Base-by-base conservation (phyloP, 768 basidiomycete species). In the Russula olivacea region DNA sequence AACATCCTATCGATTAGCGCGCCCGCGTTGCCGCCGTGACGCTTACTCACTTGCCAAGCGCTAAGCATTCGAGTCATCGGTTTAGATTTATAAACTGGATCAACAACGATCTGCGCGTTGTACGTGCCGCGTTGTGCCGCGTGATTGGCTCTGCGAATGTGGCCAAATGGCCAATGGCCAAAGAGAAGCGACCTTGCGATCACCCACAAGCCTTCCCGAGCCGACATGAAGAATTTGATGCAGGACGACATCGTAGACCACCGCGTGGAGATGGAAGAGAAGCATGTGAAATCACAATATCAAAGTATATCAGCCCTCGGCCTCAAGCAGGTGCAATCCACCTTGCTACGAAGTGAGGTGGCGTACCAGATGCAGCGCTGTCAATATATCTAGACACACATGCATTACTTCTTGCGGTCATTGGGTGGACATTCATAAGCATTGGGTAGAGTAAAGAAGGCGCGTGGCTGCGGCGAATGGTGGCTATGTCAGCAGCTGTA, bases 1-100 rank as follows among this genome's bases (percentile, higher is more conserved):
- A 38, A 47, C 11, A 8, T n/a, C 19, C 10, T 1, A 17, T 56
- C 55, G 43, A 57, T 57, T 21, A 47, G 55, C 55, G 55, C 55
- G 55, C 55, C 55, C 28, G 55, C 28, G 38, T 57, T 57, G n/a
- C 55, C 41, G 55, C 55, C 55, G 43, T 43, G 55, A 32, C 55
- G 43, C 15, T 57, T 7, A 15, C 19, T 57, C n/a, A 17, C 19
- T 57, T 57, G 12, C 23, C 47, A 21, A 30, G 55, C 38, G 40
- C 38, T 2, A 23, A 17, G 43, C 28, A n/a, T 14, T 19, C 55
- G 55, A 57, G 55, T 47, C 43, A 57, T 57, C 40, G 28, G 30
- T 45, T n/a, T 14, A 56, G 55, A 57, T 47, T 43, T 32, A 23
- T 17, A 32, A 32, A 8, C 43, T 19, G 47, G 55, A 56, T 56